Evolutionary conservation across 805 yeast genomes (phyloP).

Genomic region (Scheffersomyces ergatensis): DNA sequence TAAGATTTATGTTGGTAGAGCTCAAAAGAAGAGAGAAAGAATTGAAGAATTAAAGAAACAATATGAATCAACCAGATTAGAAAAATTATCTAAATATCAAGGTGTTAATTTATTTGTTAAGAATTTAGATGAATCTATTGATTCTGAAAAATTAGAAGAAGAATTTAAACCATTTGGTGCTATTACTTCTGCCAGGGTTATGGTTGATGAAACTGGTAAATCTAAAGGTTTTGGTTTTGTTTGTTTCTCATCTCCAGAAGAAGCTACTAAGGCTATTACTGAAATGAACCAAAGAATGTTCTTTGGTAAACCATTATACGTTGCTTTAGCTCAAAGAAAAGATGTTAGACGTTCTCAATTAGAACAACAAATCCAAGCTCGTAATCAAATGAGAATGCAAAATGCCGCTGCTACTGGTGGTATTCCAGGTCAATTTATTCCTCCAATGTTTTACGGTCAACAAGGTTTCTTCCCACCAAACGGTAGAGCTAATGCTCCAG

Average conservation of each 20-base stretch:
- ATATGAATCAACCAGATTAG: conserved; percentile 88
- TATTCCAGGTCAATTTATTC: conserved; percentile 82
- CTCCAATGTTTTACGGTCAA: conserved; percentile 83
- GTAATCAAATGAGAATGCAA: conserved; percentile 97
- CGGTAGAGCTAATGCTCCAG: conserved; percentile 72
- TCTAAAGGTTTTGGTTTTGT: conserved; percentile 99
- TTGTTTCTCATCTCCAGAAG: conserved; percentile 96
- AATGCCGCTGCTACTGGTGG: conserved; percentile 90
- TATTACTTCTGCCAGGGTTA: conserved; percentile 93
- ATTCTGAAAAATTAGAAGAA: conserved; percentile 87
- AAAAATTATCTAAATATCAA: conserved; percentile 90
- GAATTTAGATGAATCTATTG: conserved; percentile 91
- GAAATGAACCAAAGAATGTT: conserved; percentile 98
- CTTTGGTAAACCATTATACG: conserved; percentile 93
- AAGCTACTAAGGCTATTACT: conserved; percentile 96
- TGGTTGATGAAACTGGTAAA: conserved; percentile 92
- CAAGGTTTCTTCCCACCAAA: conserved; percentile 84
- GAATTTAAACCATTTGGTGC: conserved; percentile 92
- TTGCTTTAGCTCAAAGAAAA: conserved; percentile 98
- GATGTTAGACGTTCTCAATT: conserved; percentile 96
- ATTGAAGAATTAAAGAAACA: conserved; percentile 91
- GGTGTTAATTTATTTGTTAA: conserved; percentile 96
- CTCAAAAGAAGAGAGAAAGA: conserved; percentile 98
- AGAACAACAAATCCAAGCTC: conserved; percentile 96
- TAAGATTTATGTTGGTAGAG: conserved; percentile 93